Evolutionary conservation across 257 asterid species (phyloP).

Genomic region (Oldenlandia corymbosa): DNA sequence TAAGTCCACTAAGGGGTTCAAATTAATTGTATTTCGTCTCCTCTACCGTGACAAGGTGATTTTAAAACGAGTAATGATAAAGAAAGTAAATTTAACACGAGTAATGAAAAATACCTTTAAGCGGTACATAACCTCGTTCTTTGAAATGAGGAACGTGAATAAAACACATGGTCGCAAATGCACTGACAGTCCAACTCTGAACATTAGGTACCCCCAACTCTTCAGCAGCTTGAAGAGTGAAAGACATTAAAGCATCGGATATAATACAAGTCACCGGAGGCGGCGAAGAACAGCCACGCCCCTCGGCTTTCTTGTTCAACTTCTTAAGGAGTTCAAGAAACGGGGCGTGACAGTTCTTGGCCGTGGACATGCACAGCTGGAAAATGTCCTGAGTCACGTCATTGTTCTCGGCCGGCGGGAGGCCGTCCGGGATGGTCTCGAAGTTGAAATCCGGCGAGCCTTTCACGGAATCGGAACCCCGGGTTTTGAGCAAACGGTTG

Average conservation of each 20-base stretch:
- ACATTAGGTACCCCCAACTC: conserved; percentile 11
- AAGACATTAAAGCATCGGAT: conserved; percentile 15
- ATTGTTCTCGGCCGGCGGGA: neutral
- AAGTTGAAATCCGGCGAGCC: neutral
- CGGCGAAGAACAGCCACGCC: neutral
- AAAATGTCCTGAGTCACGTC: conserved; percentile 6
- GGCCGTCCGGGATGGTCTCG: conserved; percentile 20
- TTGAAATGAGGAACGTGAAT: conserved; percentile 10
- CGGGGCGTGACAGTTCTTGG: conserved; percentile 3
- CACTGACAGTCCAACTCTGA: conserved; percentile 3
- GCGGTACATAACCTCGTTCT: conserved; percentile 14
- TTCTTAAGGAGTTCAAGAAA: conserved; percentile 5
- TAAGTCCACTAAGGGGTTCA: too few relatives aligned
- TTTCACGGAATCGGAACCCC: conserved; percentile 5
- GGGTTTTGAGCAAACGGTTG: conserved; percentile 6
- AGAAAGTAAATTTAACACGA: too few relatives aligned
- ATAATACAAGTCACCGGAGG: conserved; percentile 11
- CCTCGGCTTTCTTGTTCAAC: conserved; percentile 1
- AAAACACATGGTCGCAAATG: neutral
- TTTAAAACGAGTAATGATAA: too few relatives aligned
- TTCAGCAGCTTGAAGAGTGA: conserved; percentile 12
- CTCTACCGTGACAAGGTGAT: too few relatives aligned
- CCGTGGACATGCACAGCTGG: conserved; percentile 6
- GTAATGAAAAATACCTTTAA: too few relatives aligned
- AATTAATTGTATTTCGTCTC: too few relatives aligned